Conservation (phyloP, 192 early-diverging fungal species). For the Backusella australiensis region DNA sequence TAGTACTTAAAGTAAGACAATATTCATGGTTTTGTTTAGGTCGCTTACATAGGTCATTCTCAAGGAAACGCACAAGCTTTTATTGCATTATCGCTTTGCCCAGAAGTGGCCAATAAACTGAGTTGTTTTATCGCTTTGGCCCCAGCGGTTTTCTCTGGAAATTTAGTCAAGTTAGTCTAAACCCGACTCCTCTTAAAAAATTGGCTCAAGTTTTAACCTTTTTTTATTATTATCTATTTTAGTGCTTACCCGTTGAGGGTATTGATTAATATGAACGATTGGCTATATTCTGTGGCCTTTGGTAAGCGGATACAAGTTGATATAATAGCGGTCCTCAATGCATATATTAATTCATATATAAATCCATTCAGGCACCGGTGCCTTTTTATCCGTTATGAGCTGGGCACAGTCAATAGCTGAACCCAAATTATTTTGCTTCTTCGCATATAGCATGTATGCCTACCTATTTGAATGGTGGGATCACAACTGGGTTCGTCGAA, state of each 20-base stretch:
- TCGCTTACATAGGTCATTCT: slow-evolving; percentile 89
- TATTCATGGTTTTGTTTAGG: slow-evolving; percentile 36
- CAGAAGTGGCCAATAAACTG: slow-evolving; percentile 73
- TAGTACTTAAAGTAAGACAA: not conserved
- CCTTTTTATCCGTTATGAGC: slow-evolving; percentile 47
- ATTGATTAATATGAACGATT: slow-evolving; percentile 9
- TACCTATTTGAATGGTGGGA: slow-evolving; percentile 54
- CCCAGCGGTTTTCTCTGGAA: slow-evolving; percentile 54
- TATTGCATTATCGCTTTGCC: slow-evolving; percentile 79
- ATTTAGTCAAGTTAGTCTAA: slow-evolving; percentile 6
- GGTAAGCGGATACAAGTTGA: not conserved
- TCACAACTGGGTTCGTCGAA: slow-evolving; percentile 38
- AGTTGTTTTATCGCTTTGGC: slow-evolving; percentile 88
- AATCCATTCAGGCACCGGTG: not conserved
- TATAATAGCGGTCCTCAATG: not conserved
- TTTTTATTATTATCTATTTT: not conserved
- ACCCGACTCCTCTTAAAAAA: not conserved
- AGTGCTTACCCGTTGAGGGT: slow-evolving; percentile 16
- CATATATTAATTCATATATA: not conserved
- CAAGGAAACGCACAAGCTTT: slow-evolving; percentile 93
- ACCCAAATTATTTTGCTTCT: slow-evolving; percentile 24
- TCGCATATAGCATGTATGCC: slow-evolving; percentile 51
- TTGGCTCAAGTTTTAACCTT: not conserved
- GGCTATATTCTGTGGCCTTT: not conserved
- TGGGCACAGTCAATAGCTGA: slow-evolving; percentile 29